Evolutionary conservation across 1,284 basidiomycete species (phyloP).

Genomic region (Apiotrichum siamense): DNA sequence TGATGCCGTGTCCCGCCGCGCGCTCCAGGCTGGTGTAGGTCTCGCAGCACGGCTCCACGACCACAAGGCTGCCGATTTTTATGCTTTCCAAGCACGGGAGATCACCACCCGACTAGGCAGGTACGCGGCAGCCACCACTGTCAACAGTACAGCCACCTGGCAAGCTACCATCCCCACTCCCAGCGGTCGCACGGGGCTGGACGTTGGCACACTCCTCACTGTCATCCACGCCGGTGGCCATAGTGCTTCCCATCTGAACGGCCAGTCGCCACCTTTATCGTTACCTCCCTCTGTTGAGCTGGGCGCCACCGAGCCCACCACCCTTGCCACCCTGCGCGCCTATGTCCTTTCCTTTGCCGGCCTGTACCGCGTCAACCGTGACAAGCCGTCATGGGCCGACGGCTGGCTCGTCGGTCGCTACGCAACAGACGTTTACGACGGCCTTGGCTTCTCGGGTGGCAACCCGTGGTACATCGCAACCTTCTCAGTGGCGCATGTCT

Average conservation of each 20-base stretch:
- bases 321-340: conserved; percentile 40
- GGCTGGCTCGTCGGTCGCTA: conserved; percentile 50
- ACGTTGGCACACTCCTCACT: conserved; percentile 47
- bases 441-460: conserved; percentile 38
- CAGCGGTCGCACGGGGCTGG: conserved; percentile 34
- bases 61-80: conserved; percentile 36
- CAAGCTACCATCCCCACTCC: not conserved
- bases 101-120: conserved; percentile 29
- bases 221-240: conserved; percentile 43
- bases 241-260: no score
- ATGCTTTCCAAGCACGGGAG: conserved; percentile 30
- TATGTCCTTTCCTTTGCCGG: conserved; percentile 42
- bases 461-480: conserved; percentile 50
- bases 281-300: conserved; percentile 3
- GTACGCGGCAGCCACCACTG: conserved; percentile 35
- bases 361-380: conserved; percentile 46
- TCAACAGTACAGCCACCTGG: no score
- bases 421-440: conserved; percentile 49
- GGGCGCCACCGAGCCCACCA: conserved; percentile 21
- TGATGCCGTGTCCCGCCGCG: conserved; percentile 41
- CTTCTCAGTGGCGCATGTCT: conserved; percentile 44
- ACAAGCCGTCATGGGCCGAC: conserved; percentile 23
- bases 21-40: conserved; percentile 44
- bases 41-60: conserved; percentile 45
- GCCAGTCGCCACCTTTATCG: no score